phyloP scores from a whole-genome alignment of 75 land plant species.

The Gnetum montanum region DNA sequence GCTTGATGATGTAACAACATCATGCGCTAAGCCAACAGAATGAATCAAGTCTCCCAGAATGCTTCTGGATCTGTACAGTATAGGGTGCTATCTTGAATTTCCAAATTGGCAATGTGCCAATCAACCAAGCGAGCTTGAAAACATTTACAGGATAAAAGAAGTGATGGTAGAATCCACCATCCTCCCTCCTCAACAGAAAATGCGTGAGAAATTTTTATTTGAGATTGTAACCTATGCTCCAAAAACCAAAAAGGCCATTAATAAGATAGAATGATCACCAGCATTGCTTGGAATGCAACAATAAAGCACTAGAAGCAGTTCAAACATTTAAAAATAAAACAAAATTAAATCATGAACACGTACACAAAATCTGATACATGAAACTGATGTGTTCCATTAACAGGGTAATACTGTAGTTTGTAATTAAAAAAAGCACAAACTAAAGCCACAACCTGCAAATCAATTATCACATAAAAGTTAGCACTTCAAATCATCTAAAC shows the following conservation, averaged over 20 bases:
- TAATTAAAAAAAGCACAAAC: slow-evolving; percentile 51
- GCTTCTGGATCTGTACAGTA: slow-evolving; percentile 62
- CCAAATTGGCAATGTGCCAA: slow-evolving; percentile 85
- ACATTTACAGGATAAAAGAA: slow-evolving; percentile 55
- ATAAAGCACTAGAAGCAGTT: too few species aligned
- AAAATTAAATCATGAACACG: background rate
- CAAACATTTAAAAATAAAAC: too few species aligned
- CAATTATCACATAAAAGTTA: too few species aligned
- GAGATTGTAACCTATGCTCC: too few species aligned
- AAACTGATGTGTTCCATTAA: background rate
- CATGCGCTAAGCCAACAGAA: too few species aligned
- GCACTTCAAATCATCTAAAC: too few species aligned
- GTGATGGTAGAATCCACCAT: slow-evolving; percentile 84
- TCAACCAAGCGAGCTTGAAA: slow-evolving; percentile 78
- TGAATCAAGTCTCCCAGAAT: slow-evolving; percentile 63
- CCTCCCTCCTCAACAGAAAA: slow-evolving; percentile 47
- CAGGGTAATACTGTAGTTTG: slow-evolving; percentile 16
- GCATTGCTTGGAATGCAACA: too few species aligned
- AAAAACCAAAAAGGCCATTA: background rate
- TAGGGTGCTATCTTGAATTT: slow-evolving; percentile 64
- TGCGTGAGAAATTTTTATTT: background rate
- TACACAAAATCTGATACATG: background rate
- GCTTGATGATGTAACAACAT: too few species aligned
- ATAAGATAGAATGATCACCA: background rate
- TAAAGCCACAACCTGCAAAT: slow-evolving; percentile 65